Base-by-base conservation (phyloP, 2,329 filamentous ascomycete genomes). In the Epichloe bromicola region DNA sequence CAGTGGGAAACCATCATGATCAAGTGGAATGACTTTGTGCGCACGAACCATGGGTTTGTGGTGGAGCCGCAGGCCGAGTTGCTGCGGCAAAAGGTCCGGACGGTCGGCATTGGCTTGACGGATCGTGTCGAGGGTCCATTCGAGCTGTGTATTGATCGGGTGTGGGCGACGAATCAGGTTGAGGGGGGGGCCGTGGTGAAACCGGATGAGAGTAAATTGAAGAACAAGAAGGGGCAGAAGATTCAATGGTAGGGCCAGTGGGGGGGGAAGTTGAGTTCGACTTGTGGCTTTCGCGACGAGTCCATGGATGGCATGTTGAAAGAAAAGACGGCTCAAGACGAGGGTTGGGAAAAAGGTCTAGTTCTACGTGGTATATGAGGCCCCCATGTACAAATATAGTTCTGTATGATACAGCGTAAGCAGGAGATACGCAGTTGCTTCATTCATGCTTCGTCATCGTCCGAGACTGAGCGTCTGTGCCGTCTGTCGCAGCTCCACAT, bases 1-100 rank as follows among this genome's bases (percentile, higher is more conserved):
- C 78, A 90, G 60, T 98, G 93, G 93, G 91, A 98, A 74, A 96
- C 93, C 2, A 79, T 96, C n/a, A 68, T 94, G 45, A 85, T 98
- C 56, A 86, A 85, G 55, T 93, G 90, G 78, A 85, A 83, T 59
- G 88, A 95, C 57, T 97, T 98, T 68, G 91, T 98, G 53, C 78
- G 93, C 56, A 98, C 93, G 14, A 97, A 96, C 63, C 81, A 94
- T 62, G 93, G 93, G 6, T 82, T 87, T 60, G 88, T 95, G 1
- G 83, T 96, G 5, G 90, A 97, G 70, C 93, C 93, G 34, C 91
- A 97, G 73, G 83, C 84, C 12, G 89, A 94, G 65, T 83, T 98
- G 68, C 70, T 96, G 64, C 80, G 85, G 55, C 86, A 94, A 61
- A 90, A 88, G 66, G 83, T 98, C 33, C 79, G 82, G 62, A 94